Conservation (phyloP, 2,329 filamentous ascomycete genomes). For the Sclerotinia minor region DNA sequence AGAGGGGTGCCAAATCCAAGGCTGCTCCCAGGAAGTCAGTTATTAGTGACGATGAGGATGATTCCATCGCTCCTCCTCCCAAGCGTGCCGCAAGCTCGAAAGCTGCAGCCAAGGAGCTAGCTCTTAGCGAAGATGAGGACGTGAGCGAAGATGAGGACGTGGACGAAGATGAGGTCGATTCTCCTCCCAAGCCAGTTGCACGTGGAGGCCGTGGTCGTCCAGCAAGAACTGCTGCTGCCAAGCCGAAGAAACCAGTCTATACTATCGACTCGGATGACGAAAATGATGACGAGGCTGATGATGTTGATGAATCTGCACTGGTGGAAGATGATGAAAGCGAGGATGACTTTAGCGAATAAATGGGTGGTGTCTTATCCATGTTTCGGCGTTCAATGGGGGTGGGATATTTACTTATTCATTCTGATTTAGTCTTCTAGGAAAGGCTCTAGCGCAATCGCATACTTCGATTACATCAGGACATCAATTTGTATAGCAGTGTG, state of each 20-base stretch:
- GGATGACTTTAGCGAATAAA: conserved; percentile 39
- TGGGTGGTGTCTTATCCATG: not conserved
- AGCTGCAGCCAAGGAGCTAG: conserved; percentile 25
- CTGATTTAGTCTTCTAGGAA: conserved; percentile 13
- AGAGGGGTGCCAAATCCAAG: conserved; percentile 36
- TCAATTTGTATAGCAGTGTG: conserved; percentile 8
- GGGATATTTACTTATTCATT: not conserved
- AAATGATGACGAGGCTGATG: conserved; percentile 42
- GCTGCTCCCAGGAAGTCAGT: conserved; percentile 15
- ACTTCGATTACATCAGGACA: conserved; percentile 1
- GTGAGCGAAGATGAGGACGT: conserved; percentile 34
- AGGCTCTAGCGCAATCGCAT: not conserved
- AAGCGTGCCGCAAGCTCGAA: conserved; percentile 14
- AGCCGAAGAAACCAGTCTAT: conserved; percentile 23
- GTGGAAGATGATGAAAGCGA: conserved; percentile 40
- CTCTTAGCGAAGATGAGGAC: conserved; percentile 38
- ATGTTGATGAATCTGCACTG: conserved; percentile 41
- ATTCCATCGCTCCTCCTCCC: conserved; percentile 13
- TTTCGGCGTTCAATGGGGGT: conserved; percentile 10
- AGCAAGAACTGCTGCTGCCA: conserved; percentile 22
- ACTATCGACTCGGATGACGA: conserved; percentile 33
- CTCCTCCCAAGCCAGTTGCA: conserved; percentile 41
- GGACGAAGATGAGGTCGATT: conserved; percentile 23
- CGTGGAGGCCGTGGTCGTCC: conserved; percentile 21
- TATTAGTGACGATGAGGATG: conserved; percentile 23